phyloP scores from a whole-genome alignment of 2,329 filamentous ascomycete species.

The Pestalotiopsis sp. region DNA sequence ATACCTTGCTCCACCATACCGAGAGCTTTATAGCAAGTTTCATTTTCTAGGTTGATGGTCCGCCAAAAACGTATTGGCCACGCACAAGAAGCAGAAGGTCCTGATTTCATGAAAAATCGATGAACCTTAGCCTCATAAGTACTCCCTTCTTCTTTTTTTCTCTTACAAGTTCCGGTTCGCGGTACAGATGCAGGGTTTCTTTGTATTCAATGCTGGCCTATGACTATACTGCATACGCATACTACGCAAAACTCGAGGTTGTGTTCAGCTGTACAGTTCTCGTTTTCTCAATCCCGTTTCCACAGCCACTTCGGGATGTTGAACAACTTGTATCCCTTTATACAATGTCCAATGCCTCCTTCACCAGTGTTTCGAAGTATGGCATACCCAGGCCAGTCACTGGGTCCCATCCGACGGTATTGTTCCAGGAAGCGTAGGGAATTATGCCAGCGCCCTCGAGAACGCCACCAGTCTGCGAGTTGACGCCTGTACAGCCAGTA shows the following conservation, averaged over 20 bases:
- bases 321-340: neutral
- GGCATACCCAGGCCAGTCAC: conserved; percentile 51
- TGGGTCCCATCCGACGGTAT: conserved; percentile 47
- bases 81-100: too few relatives aligned
- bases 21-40: too few relatives aligned
- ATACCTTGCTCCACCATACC: too few relatives aligned
- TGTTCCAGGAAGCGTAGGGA: conserved; percentile 32
- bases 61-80: too few relatives aligned
- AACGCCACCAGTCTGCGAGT: conserved; percentile 24
- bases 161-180: too few relatives aligned
- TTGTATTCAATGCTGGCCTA: neutral
- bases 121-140: too few relatives aligned
- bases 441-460: conserved; percentile 28
- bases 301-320: neutral
- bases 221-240: neutral
- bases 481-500: conserved; percentile 24
- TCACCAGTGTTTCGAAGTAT: conserved; percentile 3
- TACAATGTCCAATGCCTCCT: conserved; percentile 5
- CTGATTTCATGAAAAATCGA: too few relatives aligned
- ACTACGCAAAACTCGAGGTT: neutral
- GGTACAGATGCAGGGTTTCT: too few relatives aligned
- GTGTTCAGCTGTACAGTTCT: neutral
- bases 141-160: too few relatives aligned
- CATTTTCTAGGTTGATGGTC: too few relatives aligned
- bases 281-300: neutral